phyloP scores from a whole-genome alignment of 352 stramenopile genomes.

The Pythium myriotylum region DNA sequence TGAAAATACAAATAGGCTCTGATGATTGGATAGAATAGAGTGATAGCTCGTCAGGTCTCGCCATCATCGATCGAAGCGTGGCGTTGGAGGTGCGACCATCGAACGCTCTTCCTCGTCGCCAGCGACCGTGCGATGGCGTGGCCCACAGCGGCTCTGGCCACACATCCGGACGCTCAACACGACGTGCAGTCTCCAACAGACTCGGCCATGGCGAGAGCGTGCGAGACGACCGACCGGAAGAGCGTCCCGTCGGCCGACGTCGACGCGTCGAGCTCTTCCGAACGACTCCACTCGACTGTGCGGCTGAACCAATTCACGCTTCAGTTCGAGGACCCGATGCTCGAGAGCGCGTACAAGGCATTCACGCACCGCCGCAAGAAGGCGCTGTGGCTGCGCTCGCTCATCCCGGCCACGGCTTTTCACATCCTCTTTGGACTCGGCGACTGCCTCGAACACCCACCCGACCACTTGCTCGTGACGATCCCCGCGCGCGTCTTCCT shows the following conservation, averaged over 20 bases:
- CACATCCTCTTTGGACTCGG: slow-evolving; percentile 78
- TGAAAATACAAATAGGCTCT: too few species aligned
- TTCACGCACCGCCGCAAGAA: slow-evolving; percentile 77
- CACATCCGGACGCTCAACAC: background rate
- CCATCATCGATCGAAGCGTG: too few species aligned
- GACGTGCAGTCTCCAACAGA: background rate
- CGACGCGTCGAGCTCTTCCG: background rate
- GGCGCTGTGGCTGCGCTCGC: slow-evolving; percentile 77
- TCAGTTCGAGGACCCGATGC: slow-evolving; percentile 67
- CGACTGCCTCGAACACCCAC: slow-evolving; percentile 70
- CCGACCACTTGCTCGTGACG: slow-evolving; percentile 71
- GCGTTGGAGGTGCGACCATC: too few species aligned
- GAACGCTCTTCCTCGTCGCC: too few species aligned
- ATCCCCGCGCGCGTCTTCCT: slow-evolving; percentile 71
- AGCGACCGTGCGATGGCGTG: background rate
- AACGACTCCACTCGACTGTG: slow-evolving; percentile 69
- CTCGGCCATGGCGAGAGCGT: background rate
- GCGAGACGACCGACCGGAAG: slow-evolving; percentile 5
- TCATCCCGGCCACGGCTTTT: slow-evolving; percentile 68
- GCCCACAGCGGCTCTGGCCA: background rate
- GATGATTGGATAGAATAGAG: too few species aligned
- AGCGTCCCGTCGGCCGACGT: background rate
- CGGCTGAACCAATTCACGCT: slow-evolving; percentile 82
- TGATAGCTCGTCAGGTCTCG: too few species aligned
- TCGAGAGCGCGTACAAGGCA: slow-evolving; percentile 69